Evolutionary conservation across 768 basidiomycete species (phyloP).

Genomic region (Mycena vulgaris): DNA sequence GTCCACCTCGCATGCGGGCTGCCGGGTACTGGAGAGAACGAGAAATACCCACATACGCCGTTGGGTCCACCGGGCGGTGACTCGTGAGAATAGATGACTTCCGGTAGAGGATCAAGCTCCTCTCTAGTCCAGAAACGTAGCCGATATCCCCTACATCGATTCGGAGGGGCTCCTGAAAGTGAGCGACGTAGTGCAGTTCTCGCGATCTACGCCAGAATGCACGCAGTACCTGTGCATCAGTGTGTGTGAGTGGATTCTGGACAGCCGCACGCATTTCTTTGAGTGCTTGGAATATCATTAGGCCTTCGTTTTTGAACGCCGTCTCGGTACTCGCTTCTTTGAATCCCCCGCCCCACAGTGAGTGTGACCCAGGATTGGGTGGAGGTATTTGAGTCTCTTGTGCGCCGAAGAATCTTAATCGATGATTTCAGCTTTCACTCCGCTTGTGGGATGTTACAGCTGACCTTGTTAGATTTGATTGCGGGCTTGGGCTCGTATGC

Average conservation of each 20-base stretch:
- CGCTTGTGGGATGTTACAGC: not conserved
- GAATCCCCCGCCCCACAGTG: conserved; percentile 31
- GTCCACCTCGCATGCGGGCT: conserved; percentile 25
- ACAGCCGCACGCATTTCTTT: not conserved
- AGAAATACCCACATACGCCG: conserved; percentile 34
- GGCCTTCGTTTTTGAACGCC: conserved; percentile 27
- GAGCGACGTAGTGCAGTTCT: conserved; percentile 32
- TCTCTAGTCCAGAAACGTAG: conserved; percentile 16
- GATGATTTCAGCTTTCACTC: not conserved
- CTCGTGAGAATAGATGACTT: conserved; percentile 28
- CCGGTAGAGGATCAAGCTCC: conserved; percentile 12
- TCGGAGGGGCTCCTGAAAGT: conserved; percentile 25
- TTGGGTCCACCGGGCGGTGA: conserved; percentile 26
- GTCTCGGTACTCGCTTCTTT: conserved; percentile 23
- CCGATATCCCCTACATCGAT: conserved; percentile 31
- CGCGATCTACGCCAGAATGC: conserved; percentile 11
- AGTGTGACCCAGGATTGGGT: conserved; percentile 30
- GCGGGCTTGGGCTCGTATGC: conserved; percentile 32
- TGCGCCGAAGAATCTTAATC: conserved; percentile 23
- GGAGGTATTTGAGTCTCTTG: conserved; percentile 22
- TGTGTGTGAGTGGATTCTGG: not conserved
- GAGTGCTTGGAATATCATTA: conserved; percentile 7
- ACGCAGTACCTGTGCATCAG: conserved; percentile 9
- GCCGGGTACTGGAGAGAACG: conserved; percentile 21
- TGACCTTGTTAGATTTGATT: conserved; percentile 24